A percentile compares a stretch with the other conserved stretches of the same genome.
Evolutionary conservation across 176 grass and related monocot genomes (phyloP).

Genomic region (Oryza australiensis): DNA sequence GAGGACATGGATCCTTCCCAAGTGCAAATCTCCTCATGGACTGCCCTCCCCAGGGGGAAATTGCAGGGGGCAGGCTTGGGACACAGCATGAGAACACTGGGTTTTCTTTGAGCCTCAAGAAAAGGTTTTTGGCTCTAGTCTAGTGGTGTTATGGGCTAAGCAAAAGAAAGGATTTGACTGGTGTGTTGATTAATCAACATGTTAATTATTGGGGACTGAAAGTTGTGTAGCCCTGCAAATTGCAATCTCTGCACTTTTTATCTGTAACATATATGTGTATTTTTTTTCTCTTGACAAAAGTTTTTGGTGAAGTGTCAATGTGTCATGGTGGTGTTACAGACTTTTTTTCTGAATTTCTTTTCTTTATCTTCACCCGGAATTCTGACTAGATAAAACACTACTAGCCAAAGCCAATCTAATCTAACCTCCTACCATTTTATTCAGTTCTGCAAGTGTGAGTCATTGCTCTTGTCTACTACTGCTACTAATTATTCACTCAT

Average conservation of each 20-base stretch:
- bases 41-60: neutral
- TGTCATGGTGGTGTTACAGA: neutral
- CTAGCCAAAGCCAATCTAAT: neutral
- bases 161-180: neutral
- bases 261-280: neutral
- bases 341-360: neutral
- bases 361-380: neutral
- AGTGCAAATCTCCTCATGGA: neutral
- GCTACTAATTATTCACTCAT: neutral
- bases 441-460: neutral
- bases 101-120: neutral
- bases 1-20: conserved; percentile 31
- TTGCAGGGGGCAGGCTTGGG: neutral
- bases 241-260: neutral
- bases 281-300: neutral
- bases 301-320: neutral
- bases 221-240: neutral
- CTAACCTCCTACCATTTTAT: neutral
- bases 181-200: neutral
- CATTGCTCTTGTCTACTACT: neutral
- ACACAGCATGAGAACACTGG: neutral
- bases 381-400: neutral
- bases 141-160: conserved; percentile 9
- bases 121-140: neutral
- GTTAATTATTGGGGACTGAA: neutral